Conservation (phyloP, 2,329 filamentous ascomycete genomes). For the Pseudogymnoascus sp. region DNA sequence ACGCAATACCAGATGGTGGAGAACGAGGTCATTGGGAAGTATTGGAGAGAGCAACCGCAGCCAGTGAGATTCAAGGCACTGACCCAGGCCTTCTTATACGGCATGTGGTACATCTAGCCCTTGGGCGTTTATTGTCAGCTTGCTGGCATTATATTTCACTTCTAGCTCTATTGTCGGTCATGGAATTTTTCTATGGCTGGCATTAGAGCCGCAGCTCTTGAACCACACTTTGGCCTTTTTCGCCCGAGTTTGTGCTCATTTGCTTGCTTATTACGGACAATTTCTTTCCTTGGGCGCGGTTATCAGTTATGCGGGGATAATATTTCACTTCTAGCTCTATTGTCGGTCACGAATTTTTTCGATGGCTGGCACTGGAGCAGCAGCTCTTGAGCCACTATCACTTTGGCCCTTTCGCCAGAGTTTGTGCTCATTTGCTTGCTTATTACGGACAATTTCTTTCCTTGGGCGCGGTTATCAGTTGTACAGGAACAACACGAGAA, state of each 20-base stretch:
- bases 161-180: neutral
- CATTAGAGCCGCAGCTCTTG: neutral
- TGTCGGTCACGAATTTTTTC: neutral
- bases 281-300: constrained; percentile 7
- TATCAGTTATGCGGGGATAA: neutral
- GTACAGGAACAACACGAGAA: neutral
- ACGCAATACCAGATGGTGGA: constrained; percentile 18
- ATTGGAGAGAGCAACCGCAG: neutral
- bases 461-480: constrained; percentile 1
- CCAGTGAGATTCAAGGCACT: neutral
- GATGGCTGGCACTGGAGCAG: neutral
- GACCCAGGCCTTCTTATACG: constrained; percentile 20
- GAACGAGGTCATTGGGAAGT: constrained; percentile 4
- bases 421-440: neutral
- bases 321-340: neutral
- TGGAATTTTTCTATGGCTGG: neutral
- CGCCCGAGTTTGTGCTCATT: neutral
- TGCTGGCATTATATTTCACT: neutral
- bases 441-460: constrained; percentile 9
- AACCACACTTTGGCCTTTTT: neutral
- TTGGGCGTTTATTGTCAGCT: neutral
- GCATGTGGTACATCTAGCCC: constrained; percentile 30
- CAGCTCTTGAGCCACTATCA: neutral
- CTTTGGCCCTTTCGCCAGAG: neutral
- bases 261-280: constrained; percentile 8